Percentiles rank a stretch among this genome's conserved stretches.
These are phyloP conservation scores for Parascedosporium putredinis DNA, from an alignment of 2,329 filamentous ascomycete genomes.

Conservation along the genomic window DNA sequence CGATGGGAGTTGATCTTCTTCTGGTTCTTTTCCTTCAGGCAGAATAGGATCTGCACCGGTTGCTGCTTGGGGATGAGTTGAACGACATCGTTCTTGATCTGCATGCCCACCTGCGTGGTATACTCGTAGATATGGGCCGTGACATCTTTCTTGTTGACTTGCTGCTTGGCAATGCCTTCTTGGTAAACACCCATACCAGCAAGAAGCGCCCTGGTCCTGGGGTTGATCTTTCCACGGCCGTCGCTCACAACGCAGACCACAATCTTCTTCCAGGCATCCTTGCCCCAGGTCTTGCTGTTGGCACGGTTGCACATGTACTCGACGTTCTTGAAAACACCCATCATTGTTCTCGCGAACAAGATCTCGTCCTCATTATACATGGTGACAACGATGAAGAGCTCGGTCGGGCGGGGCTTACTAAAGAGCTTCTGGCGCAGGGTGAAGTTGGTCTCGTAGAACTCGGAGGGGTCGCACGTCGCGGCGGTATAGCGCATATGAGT, in stretches of 20 bases:
- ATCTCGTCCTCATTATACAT: constrained; percentile 99
- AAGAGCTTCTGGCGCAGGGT: constrained; percentile 87
- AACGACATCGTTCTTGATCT: constrained; percentile 84
- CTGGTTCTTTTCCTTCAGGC: constrained; percentile 97
- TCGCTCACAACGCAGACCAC: constrained; percentile 97
- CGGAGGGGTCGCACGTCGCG: constrained; percentile 82
- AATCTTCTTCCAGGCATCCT: constrained; percentile 99
- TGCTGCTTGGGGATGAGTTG: constrained; percentile 75
- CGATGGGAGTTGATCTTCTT: constrained; percentile 99
- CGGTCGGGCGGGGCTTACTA: constrained; percentile 83
- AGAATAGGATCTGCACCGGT: constrained; percentile 94
- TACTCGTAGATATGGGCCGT: constrained; percentile 98
- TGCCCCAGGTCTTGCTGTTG: constrained; percentile 95
- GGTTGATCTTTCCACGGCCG: constrained; percentile 93
- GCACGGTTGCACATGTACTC: constrained; percentile 94
- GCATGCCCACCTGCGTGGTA: constrained; percentile 75
- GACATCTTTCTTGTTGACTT: constrained; percentile 92
- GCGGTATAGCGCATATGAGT: constrained; percentile 91
- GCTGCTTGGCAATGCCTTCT: constrained; percentile 95
- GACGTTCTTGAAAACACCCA: constrained; percentile 96
- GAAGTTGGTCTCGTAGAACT: constrained; percentile 84
- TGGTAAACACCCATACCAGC: constrained; percentile 95
- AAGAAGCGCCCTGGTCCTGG: constrained; percentile 76
- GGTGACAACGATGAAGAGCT: constrained; percentile 91
- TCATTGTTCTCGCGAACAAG: constrained; percentile 89